phyloP scores from a whole-genome alignment of 306 rosid genomes.

The Macrotyloma uniflorum region DNA sequence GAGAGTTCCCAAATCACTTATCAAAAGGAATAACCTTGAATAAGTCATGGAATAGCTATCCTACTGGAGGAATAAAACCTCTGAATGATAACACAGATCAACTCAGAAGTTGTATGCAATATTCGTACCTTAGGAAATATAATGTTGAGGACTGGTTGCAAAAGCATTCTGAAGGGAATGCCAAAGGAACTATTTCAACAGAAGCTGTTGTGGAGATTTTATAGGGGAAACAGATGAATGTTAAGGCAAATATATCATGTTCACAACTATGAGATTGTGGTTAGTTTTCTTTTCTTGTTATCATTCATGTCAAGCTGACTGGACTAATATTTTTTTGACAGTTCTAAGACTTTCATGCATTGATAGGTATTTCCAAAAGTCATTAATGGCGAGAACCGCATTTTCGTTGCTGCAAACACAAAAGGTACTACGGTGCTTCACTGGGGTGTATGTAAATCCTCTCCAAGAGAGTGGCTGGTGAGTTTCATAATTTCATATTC shows the following conservation, averaged over 20 bases:
- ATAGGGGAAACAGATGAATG: neutral
- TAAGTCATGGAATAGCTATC: neutral
- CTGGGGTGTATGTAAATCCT: neutral
- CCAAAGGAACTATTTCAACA: neutral
- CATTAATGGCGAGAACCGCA: neutral
- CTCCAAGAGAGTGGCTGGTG: constrained; percentile 7
- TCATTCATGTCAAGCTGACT: neutral
- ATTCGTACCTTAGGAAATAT: neutral
- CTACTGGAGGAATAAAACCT: neutral
- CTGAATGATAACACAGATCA: neutral
- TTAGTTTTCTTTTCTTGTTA: neutral
- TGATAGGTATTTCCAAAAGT: neutral
- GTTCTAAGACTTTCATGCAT: neutral
- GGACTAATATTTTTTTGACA: neutral
- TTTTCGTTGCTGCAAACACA: neutral
- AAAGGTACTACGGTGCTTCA: constrained; percentile 6
- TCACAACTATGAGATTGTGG: neutral
- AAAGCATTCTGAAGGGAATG: constrained; percentile 7
- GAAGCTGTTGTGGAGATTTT: neutral
- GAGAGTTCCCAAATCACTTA: neutral
- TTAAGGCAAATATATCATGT: neutral
- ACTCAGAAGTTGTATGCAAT: neutral
- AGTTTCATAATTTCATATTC: no score
- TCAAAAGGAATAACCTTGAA: neutral
- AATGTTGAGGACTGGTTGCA: neutral